A percentile compares a stretch with the other conserved stretches of the same genome.
phyloP scores from a whole-genome alignment of 352 stramenopile genomes.

The Globisporangium barbulae region DNA sequence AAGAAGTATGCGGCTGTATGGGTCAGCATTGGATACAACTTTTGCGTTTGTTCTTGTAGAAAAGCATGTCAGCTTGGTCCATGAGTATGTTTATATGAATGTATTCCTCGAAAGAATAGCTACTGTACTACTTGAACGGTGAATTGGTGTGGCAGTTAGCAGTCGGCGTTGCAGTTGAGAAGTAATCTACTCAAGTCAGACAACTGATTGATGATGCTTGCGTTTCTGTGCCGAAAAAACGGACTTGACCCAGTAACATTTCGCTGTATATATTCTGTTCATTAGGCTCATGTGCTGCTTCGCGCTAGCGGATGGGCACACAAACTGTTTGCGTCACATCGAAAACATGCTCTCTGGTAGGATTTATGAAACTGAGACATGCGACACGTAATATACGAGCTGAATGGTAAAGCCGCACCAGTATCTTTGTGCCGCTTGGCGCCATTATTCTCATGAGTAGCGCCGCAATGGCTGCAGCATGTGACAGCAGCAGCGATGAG shows the following conservation, averaged over 20 bases:
- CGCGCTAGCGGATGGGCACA: background rate
- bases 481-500: slow-evolving; percentile 14
- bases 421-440: background rate
- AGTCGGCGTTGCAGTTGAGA: background rate
- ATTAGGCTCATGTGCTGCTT: background rate
- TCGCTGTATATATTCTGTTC: background rate
- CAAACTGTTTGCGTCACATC: background rate
- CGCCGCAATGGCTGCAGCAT: background rate
- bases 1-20: background rate
- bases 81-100: background rate
- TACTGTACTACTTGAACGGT: background rate
- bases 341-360: background rate
- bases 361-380: slow-evolving; percentile 12
- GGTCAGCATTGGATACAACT: too few species aligned
- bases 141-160: background rate
- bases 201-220: slow-evolving; percentile 10
- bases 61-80: too few species aligned
- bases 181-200: background rate
- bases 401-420: background rate
- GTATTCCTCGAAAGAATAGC: background rate
- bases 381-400: background rate
- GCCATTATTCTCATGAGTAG: background rate
- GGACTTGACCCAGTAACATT: background rate
- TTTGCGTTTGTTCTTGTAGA: too few species aligned
- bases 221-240: slow-evolving; percentile 5